Evolutionary conservation across 1,284 basidiomycete genomes (phyloP).

Genomic region (Phlebopus sp.): DNA sequence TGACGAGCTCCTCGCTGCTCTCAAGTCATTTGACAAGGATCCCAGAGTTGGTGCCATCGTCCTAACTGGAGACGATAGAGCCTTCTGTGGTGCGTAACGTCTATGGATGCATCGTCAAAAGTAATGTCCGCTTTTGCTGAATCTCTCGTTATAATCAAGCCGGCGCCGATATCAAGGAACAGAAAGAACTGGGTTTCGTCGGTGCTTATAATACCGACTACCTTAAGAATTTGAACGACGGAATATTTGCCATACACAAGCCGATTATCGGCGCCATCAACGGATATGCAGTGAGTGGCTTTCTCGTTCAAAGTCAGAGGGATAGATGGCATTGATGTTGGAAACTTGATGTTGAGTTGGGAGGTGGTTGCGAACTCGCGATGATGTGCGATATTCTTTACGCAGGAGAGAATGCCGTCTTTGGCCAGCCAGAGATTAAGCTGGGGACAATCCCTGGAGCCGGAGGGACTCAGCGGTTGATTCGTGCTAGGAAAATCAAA

Average conservation of each 20-base stretch:
- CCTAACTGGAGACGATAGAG: slow-evolving; percentile 56
- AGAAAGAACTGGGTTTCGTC: slow-evolving; percentile 39
- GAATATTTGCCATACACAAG: slow-evolving; percentile 49
- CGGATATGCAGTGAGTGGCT: slow-evolving; percentile 54
- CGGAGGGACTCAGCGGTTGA: slow-evolving; percentile 57
- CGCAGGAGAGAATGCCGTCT: slow-evolving; percentile 55
- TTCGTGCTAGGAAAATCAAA: slow-evolving; percentile 62
- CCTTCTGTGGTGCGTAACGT: slow-evolving; percentile 46
- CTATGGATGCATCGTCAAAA: no score
- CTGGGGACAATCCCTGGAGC: slow-evolving; percentile 69
- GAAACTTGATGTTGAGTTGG: slow-evolving; percentile 39
- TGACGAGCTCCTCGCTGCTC: slow-evolving; percentile 44
- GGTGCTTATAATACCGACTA: slow-evolving; percentile 60
- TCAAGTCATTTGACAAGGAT: slow-evolving; percentile 44
- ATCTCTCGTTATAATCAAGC: slow-evolving; percentile 18
- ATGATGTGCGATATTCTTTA: slow-evolving; percentile 55
- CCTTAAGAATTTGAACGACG: slow-evolving; percentile 53
- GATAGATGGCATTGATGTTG: not conserved
- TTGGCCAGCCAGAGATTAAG: slow-evolving; percentile 70
- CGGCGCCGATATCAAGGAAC: slow-evolving; percentile 40
- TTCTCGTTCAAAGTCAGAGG: not conserved
- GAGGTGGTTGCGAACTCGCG: slow-evolving; percentile 66
- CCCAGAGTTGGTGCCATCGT: slow-evolving; percentile 53
- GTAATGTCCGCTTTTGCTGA: no score
- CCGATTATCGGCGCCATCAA: slow-evolving; percentile 65